phyloP scores from a whole-genome alignment of 805 yeast genomes.

The Candida quercuum region DNA sequence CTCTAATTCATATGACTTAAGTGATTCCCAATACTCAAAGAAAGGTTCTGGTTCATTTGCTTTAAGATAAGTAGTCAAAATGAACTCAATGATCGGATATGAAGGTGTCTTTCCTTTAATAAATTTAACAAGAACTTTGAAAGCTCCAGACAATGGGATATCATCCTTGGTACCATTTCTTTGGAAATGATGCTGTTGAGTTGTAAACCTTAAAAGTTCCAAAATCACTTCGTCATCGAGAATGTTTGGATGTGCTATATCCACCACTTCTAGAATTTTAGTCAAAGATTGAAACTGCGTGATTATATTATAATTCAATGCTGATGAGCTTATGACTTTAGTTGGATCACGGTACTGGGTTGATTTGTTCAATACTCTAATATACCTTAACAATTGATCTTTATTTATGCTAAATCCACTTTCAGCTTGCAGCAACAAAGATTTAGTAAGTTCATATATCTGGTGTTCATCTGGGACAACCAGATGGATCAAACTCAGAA shows the following conservation, averaged over 20 bases:
- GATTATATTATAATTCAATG: slow-evolving; percentile 1
- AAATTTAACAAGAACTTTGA: slow-evolving; percentile 12
- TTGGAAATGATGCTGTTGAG: slow-evolving; percentile 17
- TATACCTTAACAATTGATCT: slow-evolving; percentile 6
- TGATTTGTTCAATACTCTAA: slow-evolving; percentile 4
- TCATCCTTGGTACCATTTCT: slow-evolving; percentile 5
- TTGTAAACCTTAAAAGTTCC: slow-evolving; percentile 13
- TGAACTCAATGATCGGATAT: slow-evolving; percentile 10
- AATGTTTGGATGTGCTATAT: slow-evolving; percentile 6
- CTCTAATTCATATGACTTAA: slow-evolving; percentile 1
- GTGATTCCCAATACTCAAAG: slow-evolving; percentile 16
- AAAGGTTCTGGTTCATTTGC: slow-evolving; percentile 12
- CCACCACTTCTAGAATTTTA: slow-evolving; percentile 8
- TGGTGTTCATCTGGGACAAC: slow-evolving; percentile 7
- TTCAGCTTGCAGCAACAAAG: slow-evolving; percentile 11
- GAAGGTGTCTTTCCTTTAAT: slow-evolving; percentile 5
- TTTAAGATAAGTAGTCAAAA: slow-evolving; percentile 15
- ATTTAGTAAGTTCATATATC: slow-evolving; percentile 4
- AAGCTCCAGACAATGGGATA: slow-evolving; percentile 8
- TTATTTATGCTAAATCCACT: slow-evolving; percentile 13
- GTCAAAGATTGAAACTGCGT: background rate
- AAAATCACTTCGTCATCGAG: slow-evolving; percentile 13
- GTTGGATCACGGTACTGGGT: background rate
- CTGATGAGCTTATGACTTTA: background rate
- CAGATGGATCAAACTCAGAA: slow-evolving; percentile 7